phyloP scores from a whole-genome alignment of 495 filamentous ascomycete species.

The Cudoniella acicularis region DNA sequence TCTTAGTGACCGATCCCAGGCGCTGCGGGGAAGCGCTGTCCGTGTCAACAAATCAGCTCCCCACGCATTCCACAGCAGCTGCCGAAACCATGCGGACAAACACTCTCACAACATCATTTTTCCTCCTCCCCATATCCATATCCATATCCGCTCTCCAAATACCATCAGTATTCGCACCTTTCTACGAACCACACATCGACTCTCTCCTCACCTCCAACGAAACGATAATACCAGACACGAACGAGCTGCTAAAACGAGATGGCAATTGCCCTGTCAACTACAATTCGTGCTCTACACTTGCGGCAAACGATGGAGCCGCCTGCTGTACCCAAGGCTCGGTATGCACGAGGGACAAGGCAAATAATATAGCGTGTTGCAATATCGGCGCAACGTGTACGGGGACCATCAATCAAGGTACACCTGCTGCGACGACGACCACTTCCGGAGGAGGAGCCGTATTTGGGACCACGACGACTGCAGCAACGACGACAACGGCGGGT shows the following conservation, averaged over 20 bases:
- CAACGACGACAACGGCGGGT: slow-evolving; percentile 6
- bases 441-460: slow-evolving; percentile 26
- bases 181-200: slow-evolving; percentile 10
- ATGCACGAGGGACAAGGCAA: slow-evolving; percentile 55
- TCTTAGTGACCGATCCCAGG: background rate
- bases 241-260: slow-evolving; percentile 24
- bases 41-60: background rate
- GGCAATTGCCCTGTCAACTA: slow-evolving; percentile 51
- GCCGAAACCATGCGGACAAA: slow-evolving; percentile 13
- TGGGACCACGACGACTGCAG: slow-evolving; percentile 17
- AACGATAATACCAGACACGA: background rate
- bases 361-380: slow-evolving; percentile 66
- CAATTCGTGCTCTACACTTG: slow-evolving; percentile 44
- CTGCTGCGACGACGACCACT: slow-evolving; percentile 20
- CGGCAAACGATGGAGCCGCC: slow-evolving; percentile 39
- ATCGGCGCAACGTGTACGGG: slow-evolving; percentile 59
- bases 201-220: slow-evolving; percentile 10
- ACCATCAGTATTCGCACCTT: slow-evolving; percentile 16
- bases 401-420: slow-evolving; percentile 31
- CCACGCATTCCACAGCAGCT: background rate
- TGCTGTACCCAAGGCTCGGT: slow-evolving; percentile 53
- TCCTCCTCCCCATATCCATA: slow-evolving; percentile 13
- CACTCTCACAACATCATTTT: background rate
- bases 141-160: slow-evolving; percentile 23
- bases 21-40: background rate